phyloP scores from a whole-genome alignment of 2,329 filamentous ascomycete genomes.

The Curvularia verruculosa region DNA sequence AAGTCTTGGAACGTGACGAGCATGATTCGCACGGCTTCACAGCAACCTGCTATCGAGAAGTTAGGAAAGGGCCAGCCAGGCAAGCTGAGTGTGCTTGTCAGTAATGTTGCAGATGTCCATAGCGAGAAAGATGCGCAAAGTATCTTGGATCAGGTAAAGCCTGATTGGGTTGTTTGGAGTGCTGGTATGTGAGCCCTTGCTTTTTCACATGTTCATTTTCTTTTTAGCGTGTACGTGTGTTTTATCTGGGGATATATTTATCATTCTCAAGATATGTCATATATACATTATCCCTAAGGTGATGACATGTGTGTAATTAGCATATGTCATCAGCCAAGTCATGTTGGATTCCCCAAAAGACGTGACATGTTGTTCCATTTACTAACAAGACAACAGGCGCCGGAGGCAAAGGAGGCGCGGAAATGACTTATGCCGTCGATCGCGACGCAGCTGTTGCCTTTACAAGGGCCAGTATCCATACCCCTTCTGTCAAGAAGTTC shows the following conservation, averaged over 20 bases:
- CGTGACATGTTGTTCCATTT: not conserved
- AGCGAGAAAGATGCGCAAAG: constrained; percentile 65
- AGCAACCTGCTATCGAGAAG: constrained; percentile 67
- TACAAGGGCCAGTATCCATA: constrained; percentile 56
- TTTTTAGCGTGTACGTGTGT: too few relatives aligned
- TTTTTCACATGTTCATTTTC: not conserved
- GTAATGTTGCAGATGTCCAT: constrained; percentile 73
- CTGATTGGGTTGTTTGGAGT: constrained; percentile 72
- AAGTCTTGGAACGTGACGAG: constrained; percentile 79
- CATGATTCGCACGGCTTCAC: constrained; percentile 74
- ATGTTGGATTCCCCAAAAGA: not conserved
- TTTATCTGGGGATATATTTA: too few relatives aligned
- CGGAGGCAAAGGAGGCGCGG: constrained; percentile 60
- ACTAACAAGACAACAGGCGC: constrained; percentile 50
- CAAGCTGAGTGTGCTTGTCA: constrained; percentile 71
- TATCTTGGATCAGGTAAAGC: constrained; percentile 66
- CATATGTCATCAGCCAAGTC: not conserved
- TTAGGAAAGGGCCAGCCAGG: constrained; percentile 65
- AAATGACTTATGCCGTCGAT: constrained; percentile 60
- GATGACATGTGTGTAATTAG: not conserved
- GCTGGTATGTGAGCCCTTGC: constrained; percentile 58
- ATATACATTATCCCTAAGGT: too few relatives aligned
- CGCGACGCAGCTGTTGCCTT: constrained; percentile 62
- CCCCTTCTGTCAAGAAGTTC: constrained; percentile 58
- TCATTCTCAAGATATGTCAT: too few relatives aligned